Conservation (phyloP, 345 rosid species). For the Rhodamnia argentea region DNA sequence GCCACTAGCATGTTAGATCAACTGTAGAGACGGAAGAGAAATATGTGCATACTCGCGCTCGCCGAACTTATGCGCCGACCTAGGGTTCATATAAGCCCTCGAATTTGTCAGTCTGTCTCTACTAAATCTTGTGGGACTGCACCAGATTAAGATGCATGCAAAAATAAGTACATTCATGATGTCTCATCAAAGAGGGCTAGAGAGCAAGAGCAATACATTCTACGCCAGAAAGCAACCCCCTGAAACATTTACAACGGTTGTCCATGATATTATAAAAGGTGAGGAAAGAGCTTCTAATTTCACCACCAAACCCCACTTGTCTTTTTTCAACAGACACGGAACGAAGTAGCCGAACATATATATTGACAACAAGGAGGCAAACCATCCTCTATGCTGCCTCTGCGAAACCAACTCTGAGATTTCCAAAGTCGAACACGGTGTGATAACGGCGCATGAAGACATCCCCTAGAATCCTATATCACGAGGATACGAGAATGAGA, state of each 20-base stretch:
- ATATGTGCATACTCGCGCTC: background rate
- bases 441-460: slow-evolving; percentile 91
- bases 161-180: background rate
- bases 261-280: background rate
- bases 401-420: slow-evolving; percentile 76
- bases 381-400: slow-evolving; percentile 44
- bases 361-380: background rate
- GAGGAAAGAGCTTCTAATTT: background rate
- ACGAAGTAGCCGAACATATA: background rate
- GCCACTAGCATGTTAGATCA: background rate
- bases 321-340: background rate
- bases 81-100: background rate
- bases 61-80: background rate
- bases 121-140: background rate
- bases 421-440: slow-evolving; percentile 79
- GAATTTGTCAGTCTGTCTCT: background rate
- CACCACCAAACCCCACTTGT: background rate
- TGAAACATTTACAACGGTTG: background rate
- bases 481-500: background rate
- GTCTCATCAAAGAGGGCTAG: background rate
- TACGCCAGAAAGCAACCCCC: background rate
- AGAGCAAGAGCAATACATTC: background rate
- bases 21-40: background rate
- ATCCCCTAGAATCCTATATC: slow-evolving; percentile 85
- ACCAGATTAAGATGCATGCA: background rate